Percentiles rank a stretch among this genome's conserved stretches.
Conservation (phyloP, 768 basidiomycete genomes). For the Tubosaeta sp. region DNA sequence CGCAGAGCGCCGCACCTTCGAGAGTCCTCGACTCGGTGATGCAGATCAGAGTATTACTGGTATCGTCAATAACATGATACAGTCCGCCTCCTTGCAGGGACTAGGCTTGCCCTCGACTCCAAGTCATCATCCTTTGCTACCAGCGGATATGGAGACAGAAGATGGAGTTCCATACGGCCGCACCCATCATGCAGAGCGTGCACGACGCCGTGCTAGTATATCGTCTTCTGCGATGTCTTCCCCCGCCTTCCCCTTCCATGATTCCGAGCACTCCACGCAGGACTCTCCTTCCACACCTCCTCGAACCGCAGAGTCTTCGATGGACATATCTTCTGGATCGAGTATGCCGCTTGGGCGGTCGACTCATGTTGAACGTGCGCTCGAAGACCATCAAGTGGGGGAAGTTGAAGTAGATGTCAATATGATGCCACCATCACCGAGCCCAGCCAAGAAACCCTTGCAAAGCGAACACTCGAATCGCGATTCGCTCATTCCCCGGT, state of each 20-base stretch:
- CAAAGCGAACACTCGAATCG: constrained; percentile 16
- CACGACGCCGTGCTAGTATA: constrained; percentile 30
- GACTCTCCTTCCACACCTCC: constrained; percentile 22
- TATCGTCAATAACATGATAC: constrained; percentile 68
- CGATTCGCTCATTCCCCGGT: constrained; percentile 35
- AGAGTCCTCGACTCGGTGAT: constrained; percentile 42
- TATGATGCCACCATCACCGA: constrained; percentile 49
- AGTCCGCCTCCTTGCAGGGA: constrained; percentile 25
- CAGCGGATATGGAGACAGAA: constrained; percentile 55
- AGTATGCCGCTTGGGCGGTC: constrained; percentile 33
- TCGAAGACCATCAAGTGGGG: constrained; percentile 20
- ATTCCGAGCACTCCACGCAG: constrained; percentile 14
- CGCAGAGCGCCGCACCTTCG: constrained; percentile 30
- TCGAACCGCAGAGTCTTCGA: constrained; percentile 21
- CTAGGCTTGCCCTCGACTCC: constrained; percentile 29
- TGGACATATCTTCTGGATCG: constrained; percentile 12
- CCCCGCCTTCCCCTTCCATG: constrained; percentile 36
- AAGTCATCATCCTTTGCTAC: constrained; percentile 39
- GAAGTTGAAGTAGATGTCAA: constrained; percentile 39
- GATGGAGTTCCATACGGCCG: constrained; percentile 62
- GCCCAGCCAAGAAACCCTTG: constrained; percentile 33
- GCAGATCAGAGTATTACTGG: constrained; percentile 57
- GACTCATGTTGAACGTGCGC: constrained; percentile 37
- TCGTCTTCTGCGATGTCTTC: constrained; percentile 29
- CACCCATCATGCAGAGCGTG: constrained; percentile 56